Base-by-base conservation (phyloP, 169 alveolate genomes). In the Cryptosporidium baileyi region DNA sequence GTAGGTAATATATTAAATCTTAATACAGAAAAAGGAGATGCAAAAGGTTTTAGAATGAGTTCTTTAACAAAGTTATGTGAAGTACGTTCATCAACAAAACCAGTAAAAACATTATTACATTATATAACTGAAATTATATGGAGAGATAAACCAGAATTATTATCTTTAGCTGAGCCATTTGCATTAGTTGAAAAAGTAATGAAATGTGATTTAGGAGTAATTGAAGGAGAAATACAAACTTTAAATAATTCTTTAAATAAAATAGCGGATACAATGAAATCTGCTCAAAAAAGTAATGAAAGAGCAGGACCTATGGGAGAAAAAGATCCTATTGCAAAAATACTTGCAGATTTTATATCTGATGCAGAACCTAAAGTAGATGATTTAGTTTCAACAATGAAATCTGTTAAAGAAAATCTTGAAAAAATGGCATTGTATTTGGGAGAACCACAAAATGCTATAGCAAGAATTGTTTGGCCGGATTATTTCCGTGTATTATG, bases 21-120 rank as follows among this genome's bases (percentile, higher is more conserved):
- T 63, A 96, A 94, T 81, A 91, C 97, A 7, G 93, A 92, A 80
- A 92, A 93, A 90, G 97, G 97, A 43, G 91, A 93, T 67, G 97
- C 97, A 2, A 91, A 89, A 47, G 97, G 97, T 41, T 94, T 94
- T 90, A 94, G 93, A 88, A 92, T 95, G 88, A 92, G 96, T 28
- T 93, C 97, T 0, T 80, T 91, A 52, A 74, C 96, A 26, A 94
- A 94, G 85, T 82, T 94, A 44, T 89, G 91, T 65, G 97, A 94
- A 63, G 90, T 94, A 36, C 67, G 96, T 17, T 91, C 97, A 2
- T 93, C 95, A 13, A 93, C 97, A 22, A 94, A 93, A 44, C 97
- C 97, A 15, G 89, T 92, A n/a, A 90, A 91, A 88, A 94, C 97
- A 13, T 80, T 93, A 60, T 59, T 94, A 44, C 97, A 93, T 52